Evolutionary conservation across 768 basidiomycete genomes (phyloP).

Genomic region (Russula sp.): DNA sequence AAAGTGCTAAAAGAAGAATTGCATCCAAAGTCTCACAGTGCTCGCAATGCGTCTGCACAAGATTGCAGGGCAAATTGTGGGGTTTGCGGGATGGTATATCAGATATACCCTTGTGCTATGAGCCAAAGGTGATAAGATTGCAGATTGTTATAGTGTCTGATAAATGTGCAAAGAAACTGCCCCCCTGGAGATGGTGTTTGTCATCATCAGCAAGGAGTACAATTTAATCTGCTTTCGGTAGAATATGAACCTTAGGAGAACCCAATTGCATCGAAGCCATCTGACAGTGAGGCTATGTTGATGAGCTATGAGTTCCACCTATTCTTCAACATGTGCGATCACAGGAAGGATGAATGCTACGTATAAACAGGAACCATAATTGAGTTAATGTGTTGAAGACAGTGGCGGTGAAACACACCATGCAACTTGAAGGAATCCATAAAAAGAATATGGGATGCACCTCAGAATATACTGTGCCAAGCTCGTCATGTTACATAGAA

Average conservation of each 20-base stretch:
- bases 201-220: neutral
- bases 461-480: no score
- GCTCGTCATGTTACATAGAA: neutral
- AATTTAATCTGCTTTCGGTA: neutral
- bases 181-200: conserved; percentile 48
- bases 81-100: conserved; percentile 65
- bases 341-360: no score
- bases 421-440: no score
- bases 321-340: no score
- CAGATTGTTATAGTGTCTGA: conserved; percentile 70
- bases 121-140: conserved; percentile 86
- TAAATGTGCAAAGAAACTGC: conserved; percentile 81
- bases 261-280: conserved; percentile 82
- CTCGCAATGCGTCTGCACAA: conserved; percentile 59
- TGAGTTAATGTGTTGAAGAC: no score
- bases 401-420: no score
- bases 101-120: conserved; percentile 85
- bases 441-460: no score
- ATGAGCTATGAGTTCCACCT: no score
- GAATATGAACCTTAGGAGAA: conserved; percentile 70
- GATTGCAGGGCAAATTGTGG: conserved; percentile 65
- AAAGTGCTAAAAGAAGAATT: no score
- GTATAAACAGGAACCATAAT: no score
- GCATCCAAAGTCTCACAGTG: no score
- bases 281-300: conserved; percentile 51